phyloP scores from a whole-genome alignment of 2,329 filamentous ascomycete genomes.

The Xylaria sp. region DNA sequence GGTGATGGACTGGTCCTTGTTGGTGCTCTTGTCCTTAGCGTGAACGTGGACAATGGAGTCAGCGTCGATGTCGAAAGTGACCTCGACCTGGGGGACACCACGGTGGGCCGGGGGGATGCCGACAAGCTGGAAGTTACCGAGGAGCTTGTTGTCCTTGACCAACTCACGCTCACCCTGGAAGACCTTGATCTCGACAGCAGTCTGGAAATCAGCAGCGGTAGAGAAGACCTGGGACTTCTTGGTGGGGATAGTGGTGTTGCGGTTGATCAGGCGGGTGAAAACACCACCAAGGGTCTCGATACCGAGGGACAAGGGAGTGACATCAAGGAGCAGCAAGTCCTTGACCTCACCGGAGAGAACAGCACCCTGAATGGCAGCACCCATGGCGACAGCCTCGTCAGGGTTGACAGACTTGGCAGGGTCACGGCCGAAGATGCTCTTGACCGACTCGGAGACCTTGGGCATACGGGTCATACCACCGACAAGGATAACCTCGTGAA shows the following conservation, averaged over 20 bases:
- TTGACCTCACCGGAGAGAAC: slow-evolving; percentile 95
- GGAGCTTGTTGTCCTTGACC: slow-evolving; percentile 95
- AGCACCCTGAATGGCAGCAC: slow-evolving; percentile 94
- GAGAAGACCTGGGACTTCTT: slow-evolving; percentile 99
- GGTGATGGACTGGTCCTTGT: slow-evolving; percentile 99
- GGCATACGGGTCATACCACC: slow-evolving; percentile 99
- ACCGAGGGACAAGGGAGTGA: slow-evolving; percentile 92
- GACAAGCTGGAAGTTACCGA: slow-evolving; percentile 99
- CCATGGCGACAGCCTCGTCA: slow-evolving; percentile 95
- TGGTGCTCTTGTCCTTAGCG: slow-evolving; percentile 98
- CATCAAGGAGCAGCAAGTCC: slow-evolving; percentile 90
- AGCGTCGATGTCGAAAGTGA: slow-evolving; percentile 97
- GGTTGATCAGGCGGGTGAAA: slow-evolving; percentile 97
- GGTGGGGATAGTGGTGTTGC: slow-evolving; percentile 97
- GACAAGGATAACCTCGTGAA: slow-evolving; percentile 95
- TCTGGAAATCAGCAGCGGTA: slow-evolving; percentile 96
- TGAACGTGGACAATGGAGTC: slow-evolving; percentile 97
- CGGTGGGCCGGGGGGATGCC: slow-evolving; percentile 94
- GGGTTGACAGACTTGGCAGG: slow-evolving; percentile 98
- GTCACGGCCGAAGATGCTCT: slow-evolving; percentile 93
- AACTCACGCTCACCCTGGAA: slow-evolving; percentile 99
- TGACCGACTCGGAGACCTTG: slow-evolving; percentile 93
- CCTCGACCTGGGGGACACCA: slow-evolving; percentile 93
- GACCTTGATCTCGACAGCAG: slow-evolving; percentile 98
- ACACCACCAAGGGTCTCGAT: slow-evolving; percentile 98